phyloP scores from a whole-genome alignment of 192 early-diverging fungal species.

The Coemansia sp. region DNA sequence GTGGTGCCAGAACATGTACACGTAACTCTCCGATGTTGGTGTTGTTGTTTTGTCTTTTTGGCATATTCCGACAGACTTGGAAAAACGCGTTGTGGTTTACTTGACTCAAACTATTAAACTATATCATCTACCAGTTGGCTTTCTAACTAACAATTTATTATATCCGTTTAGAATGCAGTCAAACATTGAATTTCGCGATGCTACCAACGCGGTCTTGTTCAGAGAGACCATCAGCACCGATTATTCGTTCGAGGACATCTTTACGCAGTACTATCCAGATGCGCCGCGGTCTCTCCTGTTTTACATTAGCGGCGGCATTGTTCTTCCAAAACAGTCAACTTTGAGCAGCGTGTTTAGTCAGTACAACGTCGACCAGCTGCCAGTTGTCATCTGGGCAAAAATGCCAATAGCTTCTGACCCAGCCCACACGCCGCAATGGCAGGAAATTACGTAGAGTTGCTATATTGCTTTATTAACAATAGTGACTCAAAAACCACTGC shows the following conservation, averaged over 20 bases:
- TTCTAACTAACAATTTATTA: too few species aligned
- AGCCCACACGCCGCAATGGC: constrained; percentile 28
- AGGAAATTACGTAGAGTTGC: background rate
- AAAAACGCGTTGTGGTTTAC: too few species aligned
- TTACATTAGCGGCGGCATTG: constrained; percentile 31
- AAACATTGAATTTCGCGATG: constrained; percentile 51
- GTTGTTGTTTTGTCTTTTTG: too few species aligned
- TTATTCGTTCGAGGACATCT: constrained; percentile 47
- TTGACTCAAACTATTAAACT: too few species aligned
- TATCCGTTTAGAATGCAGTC: constrained; percentile 17
- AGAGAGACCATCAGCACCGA: constrained; percentile 33
- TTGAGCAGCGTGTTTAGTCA: constrained; percentile 13
- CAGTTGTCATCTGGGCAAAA: constrained; percentile 36
- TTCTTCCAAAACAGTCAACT: constrained; percentile 26
- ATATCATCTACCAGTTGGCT: too few species aligned
- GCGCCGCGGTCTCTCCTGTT: constrained; percentile 41
- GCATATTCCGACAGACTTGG: too few species aligned
- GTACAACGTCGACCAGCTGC: constrained; percentile 16
- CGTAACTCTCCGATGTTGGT: too few species aligned
- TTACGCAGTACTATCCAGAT: constrained; percentile 38
- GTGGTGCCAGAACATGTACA: too few species aligned
- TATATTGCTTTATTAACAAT: too few species aligned
- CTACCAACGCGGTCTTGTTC: constrained; percentile 34
- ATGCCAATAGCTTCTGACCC: constrained; percentile 17
- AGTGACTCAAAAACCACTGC: too few species aligned